phyloP scores from a whole-genome alignment of 2,329 filamentous ascomycete genomes.

The Pseudocercospora pini-densiflorae region DNA sequence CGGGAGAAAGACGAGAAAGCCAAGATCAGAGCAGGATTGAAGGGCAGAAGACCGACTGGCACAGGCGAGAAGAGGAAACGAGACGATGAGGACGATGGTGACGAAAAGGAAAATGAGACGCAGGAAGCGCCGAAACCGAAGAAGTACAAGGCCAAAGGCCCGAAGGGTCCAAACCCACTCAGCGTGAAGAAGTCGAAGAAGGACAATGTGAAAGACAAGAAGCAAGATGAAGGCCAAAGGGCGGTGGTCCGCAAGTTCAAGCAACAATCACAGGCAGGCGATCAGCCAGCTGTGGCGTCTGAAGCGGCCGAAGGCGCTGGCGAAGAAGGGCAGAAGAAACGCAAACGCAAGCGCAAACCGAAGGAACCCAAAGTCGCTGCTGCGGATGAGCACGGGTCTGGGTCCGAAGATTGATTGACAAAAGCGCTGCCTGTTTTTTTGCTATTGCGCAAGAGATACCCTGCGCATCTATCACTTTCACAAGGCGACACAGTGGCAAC shows the following conservation, averaged over 20 bases:
- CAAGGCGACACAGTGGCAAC: not conserved
- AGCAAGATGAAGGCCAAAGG: slow-evolving; percentile 29
- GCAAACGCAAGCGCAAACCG: slow-evolving; percentile 31
- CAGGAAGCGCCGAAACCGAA: slow-evolving; percentile 47
- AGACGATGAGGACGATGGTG: slow-evolving; percentile 34
- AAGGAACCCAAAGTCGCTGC: slow-evolving; percentile 22
- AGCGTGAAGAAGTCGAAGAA: slow-evolving; percentile 72
- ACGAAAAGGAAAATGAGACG: slow-evolving; percentile 29
- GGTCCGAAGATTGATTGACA: slow-evolving; percentile 6
- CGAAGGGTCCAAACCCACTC: slow-evolving; percentile 73
- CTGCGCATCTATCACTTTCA: not conserved
- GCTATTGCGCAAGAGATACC: slow-evolving; percentile 2
- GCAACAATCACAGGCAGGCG: slow-evolving; percentile 34
- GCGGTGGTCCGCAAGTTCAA: slow-evolving; percentile 33
- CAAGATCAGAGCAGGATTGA: slow-evolving; percentile 75
- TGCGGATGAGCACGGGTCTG: not conserved
- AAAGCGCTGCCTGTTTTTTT: not conserved
- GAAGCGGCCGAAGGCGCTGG: slow-evolving; percentile 11
- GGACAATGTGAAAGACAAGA: slow-evolving; percentile 31
- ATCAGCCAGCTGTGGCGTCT: slow-evolving; percentile 25
- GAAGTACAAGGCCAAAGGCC: slow-evolving; percentile 63
- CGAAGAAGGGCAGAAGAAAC: slow-evolving; percentile 25
- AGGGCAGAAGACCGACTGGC: slow-evolving; percentile 28
- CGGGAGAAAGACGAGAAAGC: slow-evolving; percentile 71
- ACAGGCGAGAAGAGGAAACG: slow-evolving; percentile 39